Evolutionary conservation across 129 eudicot genomes (phyloP).

Genomic region (Artemisia annua): DNA sequence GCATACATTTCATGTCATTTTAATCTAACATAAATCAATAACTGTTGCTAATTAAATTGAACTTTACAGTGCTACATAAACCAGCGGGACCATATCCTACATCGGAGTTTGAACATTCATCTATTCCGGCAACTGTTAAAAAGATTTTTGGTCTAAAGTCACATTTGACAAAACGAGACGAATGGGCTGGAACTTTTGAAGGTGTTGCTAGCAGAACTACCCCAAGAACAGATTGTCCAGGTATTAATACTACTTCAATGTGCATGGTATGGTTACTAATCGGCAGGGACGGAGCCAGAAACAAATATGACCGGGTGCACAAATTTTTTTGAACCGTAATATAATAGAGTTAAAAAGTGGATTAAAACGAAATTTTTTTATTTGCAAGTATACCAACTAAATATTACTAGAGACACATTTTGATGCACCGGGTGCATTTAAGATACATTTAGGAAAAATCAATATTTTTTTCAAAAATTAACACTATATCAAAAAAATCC

Average conservation of each 20-base stretch:
- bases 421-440: too few relatives aligned
- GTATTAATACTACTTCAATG: conserved; percentile 11
- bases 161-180: conserved; percentile 67
- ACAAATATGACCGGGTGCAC: too few relatives aligned
- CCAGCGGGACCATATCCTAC: conserved; percentile 72
- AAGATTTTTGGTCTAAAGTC: conserved; percentile 65
- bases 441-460: too few relatives aligned
- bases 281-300: too few relatives aligned
- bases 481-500: too few relatives aligned
- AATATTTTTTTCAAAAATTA: too few relatives aligned
- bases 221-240: conserved; percentile 81
- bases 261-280: too few relatives aligned
- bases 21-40: not conserved
- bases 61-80: conserved; percentile 41
- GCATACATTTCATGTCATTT: not conserved
- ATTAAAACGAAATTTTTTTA: too few relatives aligned
- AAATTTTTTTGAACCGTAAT: too few relatives aligned
- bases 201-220: conserved; percentile 46
- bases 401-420: too few relatives aligned
- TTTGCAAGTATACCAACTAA: too few relatives aligned
- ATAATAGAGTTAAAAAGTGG: too few relatives aligned
- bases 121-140: conserved; percentile 80
- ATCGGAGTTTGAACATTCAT: conserved; percentile 78
- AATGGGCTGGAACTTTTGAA: conserved; percentile 86
- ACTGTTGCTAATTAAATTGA: not conserved